A percentile compares a stretch with the other conserved stretches of the same genome.
Conservation (phyloP, 768 basidiomycete genomes). For the Melanogaster broomeanus region DNA sequence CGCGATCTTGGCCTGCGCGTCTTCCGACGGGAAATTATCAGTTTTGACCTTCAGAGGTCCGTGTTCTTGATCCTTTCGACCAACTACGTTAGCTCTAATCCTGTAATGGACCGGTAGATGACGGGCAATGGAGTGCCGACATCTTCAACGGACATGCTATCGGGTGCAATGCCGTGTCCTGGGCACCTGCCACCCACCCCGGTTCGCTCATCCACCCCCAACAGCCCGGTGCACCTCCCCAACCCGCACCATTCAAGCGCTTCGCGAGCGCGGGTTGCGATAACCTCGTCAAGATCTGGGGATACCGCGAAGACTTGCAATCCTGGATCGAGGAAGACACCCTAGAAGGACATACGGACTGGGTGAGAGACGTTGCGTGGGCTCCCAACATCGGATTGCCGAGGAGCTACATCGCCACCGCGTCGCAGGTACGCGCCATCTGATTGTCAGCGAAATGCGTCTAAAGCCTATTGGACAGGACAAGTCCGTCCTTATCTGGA, state of each 20-base stretch:
- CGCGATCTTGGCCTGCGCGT: slow-evolving; percentile 94
- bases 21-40: slow-evolving; percentile 95
- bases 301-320: slow-evolving; percentile 82
- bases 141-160: slow-evolving; percentile 96
- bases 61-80: slow-evolving; percentile 23
- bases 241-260: slow-evolving; percentile 72
- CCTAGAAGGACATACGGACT: slow-evolving; percentile 92
- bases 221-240: slow-evolving; percentile 38
- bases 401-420: slow-evolving; percentile 92
- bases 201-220: slow-evolving; percentile 81
- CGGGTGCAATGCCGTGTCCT: slow-evolving; percentile 95
- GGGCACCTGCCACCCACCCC: slow-evolving; percentile 91
- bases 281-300: slow-evolving; percentile 94
- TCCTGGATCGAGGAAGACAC: slow-evolving; percentile 91
- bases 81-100: not conserved
- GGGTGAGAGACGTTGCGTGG: slow-evolving; percentile 99
- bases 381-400: slow-evolving; percentile 96
- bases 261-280: slow-evolving; percentile 97
- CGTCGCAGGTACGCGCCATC: slow-evolving; percentile 65
- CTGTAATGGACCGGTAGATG: slow-evolving; percentile 53
- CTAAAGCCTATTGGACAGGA: slow-evolving; percentile 43
- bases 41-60: slow-evolving; percentile 95
- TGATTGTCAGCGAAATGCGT: not conserved
- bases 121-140: slow-evolving; percentile 94
- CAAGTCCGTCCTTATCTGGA: slow-evolving; percentile 90